phyloP scores from a whole-genome alignment of 345 rosid genomes.

The Pistacia integerrima region DNA sequence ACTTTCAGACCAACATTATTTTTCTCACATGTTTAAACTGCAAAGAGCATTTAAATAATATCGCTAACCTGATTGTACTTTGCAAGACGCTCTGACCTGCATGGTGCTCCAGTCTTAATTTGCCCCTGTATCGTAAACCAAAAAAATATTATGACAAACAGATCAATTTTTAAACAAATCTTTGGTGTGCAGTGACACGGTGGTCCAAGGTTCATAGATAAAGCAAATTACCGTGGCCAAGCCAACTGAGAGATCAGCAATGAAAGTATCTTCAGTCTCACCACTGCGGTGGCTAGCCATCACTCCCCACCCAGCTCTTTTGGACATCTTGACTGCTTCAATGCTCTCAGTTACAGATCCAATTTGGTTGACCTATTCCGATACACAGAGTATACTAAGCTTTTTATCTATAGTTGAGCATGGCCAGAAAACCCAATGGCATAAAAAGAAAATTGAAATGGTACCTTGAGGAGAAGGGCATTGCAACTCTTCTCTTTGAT shows the following conservation, averaged over 20 bases:
- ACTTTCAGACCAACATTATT: background rate
- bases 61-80: constrained; percentile 82
- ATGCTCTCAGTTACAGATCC: constrained; percentile 97
- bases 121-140: constrained; percentile 60
- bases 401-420: background rate
- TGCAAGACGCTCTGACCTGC: constrained; percentile 97
- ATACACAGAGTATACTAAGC: background rate
- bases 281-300: constrained; percentile 99
- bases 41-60: background rate
- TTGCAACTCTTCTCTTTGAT: constrained; percentile 84
- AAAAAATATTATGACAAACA: background rate
- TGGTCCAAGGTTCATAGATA: background rate
- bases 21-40: background rate
- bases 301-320: constrained; percentile 98
- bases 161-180: background rate
- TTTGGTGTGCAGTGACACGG: background rate
- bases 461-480: constrained; percentile 94
- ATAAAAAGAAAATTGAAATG: background rate
- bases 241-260: constrained; percentile 93
- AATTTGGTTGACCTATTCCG: constrained; percentile 88
- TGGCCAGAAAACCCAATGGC: constrained; percentile 2
- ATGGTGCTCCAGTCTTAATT: constrained; percentile 97
- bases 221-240: constrained; percentile 68
- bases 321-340: constrained; percentile 97
- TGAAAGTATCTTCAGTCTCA: constrained; percentile 97